Base-by-base conservation (phyloP, 2,329 filamentous ascomycete genomes). In the Fusarium solani-melongenae region DNA sequence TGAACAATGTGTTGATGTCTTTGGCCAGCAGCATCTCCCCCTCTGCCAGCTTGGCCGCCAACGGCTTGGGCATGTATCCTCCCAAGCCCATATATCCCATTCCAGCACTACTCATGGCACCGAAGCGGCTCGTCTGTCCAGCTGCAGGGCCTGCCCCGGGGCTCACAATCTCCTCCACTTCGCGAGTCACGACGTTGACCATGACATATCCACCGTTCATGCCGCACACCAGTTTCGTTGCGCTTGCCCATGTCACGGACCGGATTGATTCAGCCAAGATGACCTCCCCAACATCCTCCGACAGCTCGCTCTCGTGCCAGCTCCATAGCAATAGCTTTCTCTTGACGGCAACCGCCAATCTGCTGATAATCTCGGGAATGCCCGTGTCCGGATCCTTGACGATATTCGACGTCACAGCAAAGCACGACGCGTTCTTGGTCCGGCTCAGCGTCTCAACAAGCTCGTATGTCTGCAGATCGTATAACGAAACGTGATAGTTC, bases 81-180 rank as follows among this genome's bases (percentile, higher is more conserved):
- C 94, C 95, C 80, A 98, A 92, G 1, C 96, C 96, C 89, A 98
- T 97, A 80, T 98, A 98, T 51, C 95, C 95, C 94, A 98, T 98
- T 56, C 94, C 94, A 9, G 92, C 93, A 63, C 92, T 93, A 68
- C 92, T 93, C 71, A 96, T 92, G 2, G 94, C 93, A 7, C 94
- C 94, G 75, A 98, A 96, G 39, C 95, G 90, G 64, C 91, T 92
- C 3, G 89, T 90, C 74, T 93, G 92, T 2, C 86, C 86, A 1
- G 87, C 86, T 1, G 90, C 87, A 12, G 91, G 92, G 64, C 93
- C 90, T 46, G 90, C 89, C 38, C 93, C 92, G 0, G 93, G 92
- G 14, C 93, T 94, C 64, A 93, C 89, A 69, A 99, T 92, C 64
- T 98, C 94, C 70, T 91, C 91, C 2, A 94, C 87, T 62, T 92